Evolutionary conservation across 1,284 basidiomycete species (phyloP).

Genomic region (Fomitopsis betulina): DNA sequence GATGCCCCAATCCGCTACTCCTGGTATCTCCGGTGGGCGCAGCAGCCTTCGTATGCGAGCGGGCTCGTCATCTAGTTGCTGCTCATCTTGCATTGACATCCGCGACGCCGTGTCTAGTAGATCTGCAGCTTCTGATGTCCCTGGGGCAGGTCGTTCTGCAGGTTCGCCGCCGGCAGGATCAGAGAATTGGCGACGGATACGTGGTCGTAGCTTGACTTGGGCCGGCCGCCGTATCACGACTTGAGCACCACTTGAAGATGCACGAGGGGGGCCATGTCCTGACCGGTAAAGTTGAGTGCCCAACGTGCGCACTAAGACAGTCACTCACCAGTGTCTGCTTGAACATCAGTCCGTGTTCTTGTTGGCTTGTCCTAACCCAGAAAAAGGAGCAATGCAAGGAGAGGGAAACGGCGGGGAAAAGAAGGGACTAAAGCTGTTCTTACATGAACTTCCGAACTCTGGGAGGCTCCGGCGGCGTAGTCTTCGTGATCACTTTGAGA

Average conservation of each 20-base stretch:
- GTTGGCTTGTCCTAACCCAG: slow-evolving; percentile 57
- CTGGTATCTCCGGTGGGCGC: slow-evolving; percentile 58
- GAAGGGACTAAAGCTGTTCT: slow-evolving; percentile 45
- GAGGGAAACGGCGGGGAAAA: slow-evolving; percentile 56
- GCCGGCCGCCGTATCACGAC: slow-evolving; percentile 53
- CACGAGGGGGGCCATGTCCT: not conserved
- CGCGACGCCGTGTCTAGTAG: slow-evolving; percentile 17
- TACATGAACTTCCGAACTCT: slow-evolving; percentile 38
- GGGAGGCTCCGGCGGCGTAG: slow-evolving; percentile 17
- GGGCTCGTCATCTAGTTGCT: slow-evolving; percentile 37
- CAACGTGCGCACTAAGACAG: not conserved
- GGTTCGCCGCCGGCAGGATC: slow-evolving; percentile 35
- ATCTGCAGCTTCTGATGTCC: slow-evolving; percentile 6
- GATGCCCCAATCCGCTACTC: slow-evolving; percentile 74
- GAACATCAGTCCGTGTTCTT: slow-evolving; percentile 34
- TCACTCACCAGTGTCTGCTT: slow-evolving; percentile 43
- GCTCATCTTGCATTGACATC: slow-evolving; percentile 20
- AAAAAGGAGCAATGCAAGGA: slow-evolving; percentile 53
- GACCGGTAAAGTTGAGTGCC: not conserved
- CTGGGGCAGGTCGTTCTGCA: slow-evolving; percentile 12
- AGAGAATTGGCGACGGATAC: slow-evolving; percentile 31
- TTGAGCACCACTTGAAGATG: slow-evolving; percentile 36
- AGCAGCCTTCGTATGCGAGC: slow-evolving; percentile 50
- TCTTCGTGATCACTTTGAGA: slow-evolving; percentile 56
- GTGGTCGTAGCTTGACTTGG: slow-evolving; percentile 42